phyloP scores from a whole-genome alignment of 2,329 filamentous ascomycete species.

The Penicillium frequentans region DNA sequence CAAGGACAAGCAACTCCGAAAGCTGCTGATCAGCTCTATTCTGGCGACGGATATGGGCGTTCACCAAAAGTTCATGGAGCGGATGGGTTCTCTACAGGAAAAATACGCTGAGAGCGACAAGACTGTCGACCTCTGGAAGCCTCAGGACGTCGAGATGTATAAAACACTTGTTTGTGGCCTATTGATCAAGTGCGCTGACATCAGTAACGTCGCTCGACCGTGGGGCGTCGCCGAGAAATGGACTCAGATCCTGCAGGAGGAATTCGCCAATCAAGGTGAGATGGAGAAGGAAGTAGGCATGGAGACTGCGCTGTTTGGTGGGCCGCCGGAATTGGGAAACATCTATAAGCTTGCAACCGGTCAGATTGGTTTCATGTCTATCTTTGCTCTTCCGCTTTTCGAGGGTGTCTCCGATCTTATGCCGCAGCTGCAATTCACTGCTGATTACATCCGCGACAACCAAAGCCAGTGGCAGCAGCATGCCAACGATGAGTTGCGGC shows the following conservation, averaged over 20 bases:
- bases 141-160: conserved; percentile 72
- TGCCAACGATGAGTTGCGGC: conserved; percentile 32
- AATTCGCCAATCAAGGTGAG: conserved; percentile 87
- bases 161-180: conserved; percentile 82
- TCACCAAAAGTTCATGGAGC: conserved; percentile 95
- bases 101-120: conserved; percentile 68
- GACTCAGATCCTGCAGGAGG: conserved; percentile 92
- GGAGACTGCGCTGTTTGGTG: conserved; percentile 78
- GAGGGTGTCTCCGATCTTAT: conserved; percentile 82
- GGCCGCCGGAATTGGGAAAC: conserved; percentile 78
- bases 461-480: conserved; percentile 63
- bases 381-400: conserved; percentile 92
- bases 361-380: conserved; percentile 94
- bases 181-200: conserved; percentile 96
- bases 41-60: conserved; percentile 96
- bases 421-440: conserved; percentile 79
- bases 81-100: conserved; percentile 75
- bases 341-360: conserved; percentile 78
- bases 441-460: conserved; percentile 78
- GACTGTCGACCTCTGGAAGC: conserved; percentile 70
- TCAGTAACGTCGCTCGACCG: conserved; percentile 91
- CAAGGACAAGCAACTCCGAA: conserved; percentile 74
- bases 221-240: conserved; percentile 81
- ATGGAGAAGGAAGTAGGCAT: conserved; percentile 91
- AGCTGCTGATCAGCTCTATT: conserved; percentile 95